These are phyloP conservation scores for Gaeumannomyces tritici DNA, from an alignment of 2,329 filamentous ascomycete species.

Conservation along the genomic window DNA sequence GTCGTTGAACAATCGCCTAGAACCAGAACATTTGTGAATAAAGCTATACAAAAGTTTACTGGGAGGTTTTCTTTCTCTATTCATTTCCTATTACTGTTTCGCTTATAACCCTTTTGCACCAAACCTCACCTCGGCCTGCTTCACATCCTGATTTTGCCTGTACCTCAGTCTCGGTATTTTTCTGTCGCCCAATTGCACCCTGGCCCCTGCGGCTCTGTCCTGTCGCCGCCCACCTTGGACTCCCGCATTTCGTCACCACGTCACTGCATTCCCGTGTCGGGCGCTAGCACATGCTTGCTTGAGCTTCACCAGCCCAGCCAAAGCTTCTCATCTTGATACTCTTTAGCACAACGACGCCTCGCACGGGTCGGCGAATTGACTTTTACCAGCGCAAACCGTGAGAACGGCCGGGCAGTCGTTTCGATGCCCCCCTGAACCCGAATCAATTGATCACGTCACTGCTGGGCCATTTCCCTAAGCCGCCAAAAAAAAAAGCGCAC, in stretches of 20 bases:
- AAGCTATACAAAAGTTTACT: too few relatives aligned
- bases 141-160: too few relatives aligned
- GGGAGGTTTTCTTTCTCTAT: too few relatives aligned
- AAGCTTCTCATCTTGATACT: neutral
- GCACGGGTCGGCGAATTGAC: constrained; percentile 5
- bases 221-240: neutral
- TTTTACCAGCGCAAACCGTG: neutral
- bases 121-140: too few relatives aligned
- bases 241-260: constrained; percentile 6
- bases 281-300: neutral
- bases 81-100: too few relatives aligned
- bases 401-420: neutral
- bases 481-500: neutral
- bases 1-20: too few relatives aligned
- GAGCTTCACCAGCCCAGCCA: neutral
- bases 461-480: neutral
- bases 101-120: too few relatives aligned
- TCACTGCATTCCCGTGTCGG: neutral
- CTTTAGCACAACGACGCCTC: constrained; percentile 6
- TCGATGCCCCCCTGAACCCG: neutral
- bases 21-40: too few relatives aligned
- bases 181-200: neutral
- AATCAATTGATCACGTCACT: neutral
- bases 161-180: neutral
- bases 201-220: neutral